phyloP scores from a whole-genome alignment of 345 rosid genomes.

The Abelmoschus esculentus region DNA sequence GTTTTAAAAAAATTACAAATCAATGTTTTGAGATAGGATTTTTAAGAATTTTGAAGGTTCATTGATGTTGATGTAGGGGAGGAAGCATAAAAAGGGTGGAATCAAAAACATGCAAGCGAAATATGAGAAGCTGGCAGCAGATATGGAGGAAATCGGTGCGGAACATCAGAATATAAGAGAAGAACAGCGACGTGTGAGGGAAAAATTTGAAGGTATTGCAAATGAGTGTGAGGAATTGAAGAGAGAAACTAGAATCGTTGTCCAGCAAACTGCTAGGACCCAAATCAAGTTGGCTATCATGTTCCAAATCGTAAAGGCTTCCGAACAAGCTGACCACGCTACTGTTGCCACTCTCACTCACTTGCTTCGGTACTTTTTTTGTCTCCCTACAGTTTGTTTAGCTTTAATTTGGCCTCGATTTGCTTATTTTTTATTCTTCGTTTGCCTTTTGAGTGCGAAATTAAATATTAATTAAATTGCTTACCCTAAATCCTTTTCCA shows the following conservation, averaged over 20 bases:
- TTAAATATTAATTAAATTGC: not conserved
- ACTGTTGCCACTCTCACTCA: not conserved
- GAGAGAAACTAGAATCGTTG: not conserved
- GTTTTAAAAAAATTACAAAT: not conserved
- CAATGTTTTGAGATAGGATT: not conserved
- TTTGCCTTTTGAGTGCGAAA: too few relatives aligned
- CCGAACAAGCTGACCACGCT: not conserved
- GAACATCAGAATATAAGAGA: not conserved
- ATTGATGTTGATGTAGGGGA: not conserved
- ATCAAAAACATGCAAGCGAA: not conserved
- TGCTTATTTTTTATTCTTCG: not conserved
- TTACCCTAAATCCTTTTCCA: too few relatives aligned
- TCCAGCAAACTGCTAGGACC: not conserved
- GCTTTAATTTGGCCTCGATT: not conserved
- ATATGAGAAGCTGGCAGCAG: not conserved
- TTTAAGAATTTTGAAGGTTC: not conserved
- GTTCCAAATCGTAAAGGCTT: not conserved
- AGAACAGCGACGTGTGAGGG: not conserved
- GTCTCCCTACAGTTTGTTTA: not conserved
- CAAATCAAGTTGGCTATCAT: not conserved
- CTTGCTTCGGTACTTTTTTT: not conserved
- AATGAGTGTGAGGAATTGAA: not conserved
- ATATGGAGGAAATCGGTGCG: not conserved
- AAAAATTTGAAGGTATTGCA: not conserved
- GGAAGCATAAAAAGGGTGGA: not conserved